A percentile compares a stretch with the other conserved stretches of the same genome.
Evolutionary conservation across 306 rosid species (phyloP).

Genomic region (Acacia crassicarpa): DNA sequence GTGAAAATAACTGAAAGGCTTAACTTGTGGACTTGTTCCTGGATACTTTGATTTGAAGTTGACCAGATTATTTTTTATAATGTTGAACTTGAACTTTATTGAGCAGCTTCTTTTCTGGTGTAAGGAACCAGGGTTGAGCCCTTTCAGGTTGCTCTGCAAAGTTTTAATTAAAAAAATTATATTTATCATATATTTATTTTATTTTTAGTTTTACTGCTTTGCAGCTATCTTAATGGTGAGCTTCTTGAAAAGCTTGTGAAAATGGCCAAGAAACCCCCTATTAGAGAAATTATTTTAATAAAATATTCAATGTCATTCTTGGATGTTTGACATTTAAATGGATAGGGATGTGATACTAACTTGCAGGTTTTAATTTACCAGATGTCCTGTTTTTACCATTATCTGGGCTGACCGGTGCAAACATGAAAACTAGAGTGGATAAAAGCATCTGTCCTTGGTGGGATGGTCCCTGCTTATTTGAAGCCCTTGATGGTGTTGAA

Average conservation of each 20-base stretch:
- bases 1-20: constrained; percentile 11
- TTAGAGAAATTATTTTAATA: neutral
- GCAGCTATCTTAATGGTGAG: constrained; percentile 7
- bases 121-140: constrained; percentile 6
- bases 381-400: constrained; percentile 91
- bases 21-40: neutral
- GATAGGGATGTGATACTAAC: constrained; percentile 21
- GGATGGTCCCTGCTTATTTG: constrained; percentile 91
- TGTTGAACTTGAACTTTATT: constrained; percentile 13
- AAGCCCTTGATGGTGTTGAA: constrained; percentile 80
- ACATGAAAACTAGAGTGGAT: constrained; percentile 72
- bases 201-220: neutral
- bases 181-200: no score
- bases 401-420: constrained; percentile 81
- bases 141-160: constrained; percentile 3
- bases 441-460: constrained; percentile 80
- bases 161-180: neutral
- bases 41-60: neutral
- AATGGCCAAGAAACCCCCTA: neutral
- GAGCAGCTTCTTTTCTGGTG: constrained; percentile 5
- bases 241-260: constrained; percentile 7
- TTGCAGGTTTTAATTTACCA: constrained; percentile 38
- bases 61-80: neutral
- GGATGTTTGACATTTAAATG: constrained; percentile 17
- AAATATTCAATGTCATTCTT: neutral